Base-by-base conservation (phyloP, 805 yeast species). In the Kregervanrija fluxuum region DNA sequence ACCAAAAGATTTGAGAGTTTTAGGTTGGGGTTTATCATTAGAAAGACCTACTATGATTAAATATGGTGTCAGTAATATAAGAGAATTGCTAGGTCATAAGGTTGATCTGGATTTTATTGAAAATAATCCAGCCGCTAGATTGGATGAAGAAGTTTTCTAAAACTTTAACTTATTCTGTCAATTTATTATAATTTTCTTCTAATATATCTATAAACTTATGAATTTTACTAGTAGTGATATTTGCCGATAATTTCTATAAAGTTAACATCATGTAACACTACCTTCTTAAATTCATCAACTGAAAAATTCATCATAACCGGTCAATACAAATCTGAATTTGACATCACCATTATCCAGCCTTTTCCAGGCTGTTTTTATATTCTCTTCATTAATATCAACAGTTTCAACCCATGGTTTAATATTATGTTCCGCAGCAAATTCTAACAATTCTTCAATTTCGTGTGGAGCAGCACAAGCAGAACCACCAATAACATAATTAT, bases 41-140 rank as follows among this genome's bases (percentile, higher is more conserved):
- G 99, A 93, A 70, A 83, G 99, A 71, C 99, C 99, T 52, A 93
- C 99, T 31, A 93, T 93, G 99, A 93, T 93, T 67, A 93, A 91
- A 70, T 93, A 93, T 63, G 95, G 84, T 48, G 96, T 93, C 47
- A 82, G 88, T 54, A 93, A 93, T 66, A 93, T 93, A 59, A 83
- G 99, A 74, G 99, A 93, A 67, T 72, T 93, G 59, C 74, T 93
- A 62, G 99, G 99, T 49, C 99, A 93, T 69, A 93, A 95, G 73
- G 98, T 93, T 40, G 79, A 88, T 51, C 75, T 93, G 55, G 96
- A 88, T 62, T 91, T 93, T 67, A 85, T 93, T 56, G 97, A 93
- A 70, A 80, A 80, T 47, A 95, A 93, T 64, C 96, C 99, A 38
- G 99, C 99, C 49, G 98, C 97, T 45, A 84, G 99, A 70, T 74